Evolutionary conservation across 208 protist genomes (phyloP).

Genomic region (Porcisia deanei): DNA sequence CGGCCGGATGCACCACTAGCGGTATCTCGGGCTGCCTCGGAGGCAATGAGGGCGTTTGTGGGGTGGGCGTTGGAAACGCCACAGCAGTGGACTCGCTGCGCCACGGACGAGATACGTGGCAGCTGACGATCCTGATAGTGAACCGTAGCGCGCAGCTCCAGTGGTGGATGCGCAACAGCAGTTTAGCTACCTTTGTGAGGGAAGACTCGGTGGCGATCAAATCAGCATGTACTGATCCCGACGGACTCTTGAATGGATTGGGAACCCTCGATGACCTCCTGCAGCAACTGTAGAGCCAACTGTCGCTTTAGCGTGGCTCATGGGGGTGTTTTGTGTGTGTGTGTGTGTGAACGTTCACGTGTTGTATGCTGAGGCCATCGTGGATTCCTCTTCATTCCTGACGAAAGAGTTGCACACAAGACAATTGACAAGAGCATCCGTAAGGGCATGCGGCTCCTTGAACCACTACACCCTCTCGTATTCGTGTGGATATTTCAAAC

Average conservation of each 20-base stretch:
- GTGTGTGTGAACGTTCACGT: neutral
- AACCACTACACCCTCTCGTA: neutral
- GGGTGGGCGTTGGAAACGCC: neutral
- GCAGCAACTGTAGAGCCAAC: neutral
- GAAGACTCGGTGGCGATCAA: neutral
- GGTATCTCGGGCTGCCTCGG: neutral
- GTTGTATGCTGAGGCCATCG: neutral
- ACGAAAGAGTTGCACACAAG: neutral
- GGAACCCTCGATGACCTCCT: slow-evolving; percentile 7
- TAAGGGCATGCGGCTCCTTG: neutral
- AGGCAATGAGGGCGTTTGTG: neutral
- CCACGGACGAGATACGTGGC: slow-evolving; percentile 4
- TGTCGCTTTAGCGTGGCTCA: neutral
- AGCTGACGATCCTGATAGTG: slow-evolving; percentile 11
- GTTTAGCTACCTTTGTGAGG: neutral
- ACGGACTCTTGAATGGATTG: neutral
- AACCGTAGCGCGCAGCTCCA: slow-evolving; percentile 23
- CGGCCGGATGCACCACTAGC: neutral
- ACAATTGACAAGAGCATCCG: neutral
- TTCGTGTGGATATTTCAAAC: too few species aligned
- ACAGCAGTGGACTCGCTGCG: neutral
- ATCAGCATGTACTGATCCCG: neutral
- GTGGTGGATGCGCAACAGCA: slow-evolving; percentile 5
- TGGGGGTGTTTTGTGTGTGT: neutral
- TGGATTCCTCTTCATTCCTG: neutral